Conservation (phyloP, 495 filamentous ascomycete species). For the Tuber aestivum region DNA sequence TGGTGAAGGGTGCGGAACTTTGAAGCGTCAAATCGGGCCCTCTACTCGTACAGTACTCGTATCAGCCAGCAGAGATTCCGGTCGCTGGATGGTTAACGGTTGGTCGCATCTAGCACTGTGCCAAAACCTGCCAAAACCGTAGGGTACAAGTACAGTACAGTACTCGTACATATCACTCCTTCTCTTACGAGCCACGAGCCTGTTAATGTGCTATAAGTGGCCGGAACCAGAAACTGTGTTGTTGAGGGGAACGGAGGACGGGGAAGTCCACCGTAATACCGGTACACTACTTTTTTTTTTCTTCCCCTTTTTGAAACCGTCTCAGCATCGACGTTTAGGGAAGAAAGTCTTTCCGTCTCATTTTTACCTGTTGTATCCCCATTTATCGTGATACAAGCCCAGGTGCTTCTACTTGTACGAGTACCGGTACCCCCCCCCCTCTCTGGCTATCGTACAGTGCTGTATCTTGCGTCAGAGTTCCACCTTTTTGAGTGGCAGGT, state of each 20-base stretch:
- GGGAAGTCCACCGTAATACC: background rate
- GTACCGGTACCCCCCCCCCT: too few relatives aligned
- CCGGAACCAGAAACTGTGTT: background rate
- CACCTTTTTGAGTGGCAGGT: background rate
- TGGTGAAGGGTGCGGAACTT: background rate
- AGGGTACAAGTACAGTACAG: too few relatives aligned
- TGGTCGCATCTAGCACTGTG: background rate
- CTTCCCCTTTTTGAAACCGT: background rate
- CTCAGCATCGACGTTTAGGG: background rate
- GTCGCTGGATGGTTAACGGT: background rate
- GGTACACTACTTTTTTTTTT: background rate
- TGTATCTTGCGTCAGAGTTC: background rate
- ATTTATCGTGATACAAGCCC: background rate
- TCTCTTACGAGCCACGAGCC: constrained; percentile 1
- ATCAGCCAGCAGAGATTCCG: background rate
- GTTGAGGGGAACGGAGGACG: background rate
- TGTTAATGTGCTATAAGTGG: background rate
- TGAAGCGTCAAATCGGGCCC: constrained; percentile 1
- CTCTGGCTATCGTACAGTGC: too few relatives aligned
- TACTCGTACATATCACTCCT: background rate
- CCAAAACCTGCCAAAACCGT: too few relatives aligned
- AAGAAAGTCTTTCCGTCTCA: background rate
- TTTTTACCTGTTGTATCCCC: background rate
- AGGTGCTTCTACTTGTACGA: too few relatives aligned
- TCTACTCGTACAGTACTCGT: too few relatives aligned